These are phyloP conservation scores for Thraustotheca clavata DNA, from an alignment of 352 stramenopile genomes.

Conservation along the genomic window DNA sequence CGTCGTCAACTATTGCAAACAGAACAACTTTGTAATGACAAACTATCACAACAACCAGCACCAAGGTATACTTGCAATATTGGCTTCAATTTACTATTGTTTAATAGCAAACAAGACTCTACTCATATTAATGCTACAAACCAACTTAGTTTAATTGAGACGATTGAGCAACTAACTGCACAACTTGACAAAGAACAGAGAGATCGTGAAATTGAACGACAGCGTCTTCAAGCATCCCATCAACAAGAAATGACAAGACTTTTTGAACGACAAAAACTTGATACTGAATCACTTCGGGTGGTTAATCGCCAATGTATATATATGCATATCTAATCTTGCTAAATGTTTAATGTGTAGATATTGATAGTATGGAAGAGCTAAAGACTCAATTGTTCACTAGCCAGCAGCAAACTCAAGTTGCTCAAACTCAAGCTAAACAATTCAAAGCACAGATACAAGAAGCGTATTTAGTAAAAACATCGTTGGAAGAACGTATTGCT, in stretches of 20 bases:
- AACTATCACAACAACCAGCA: background rate
- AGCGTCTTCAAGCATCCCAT: slow-evolving; percentile 32
- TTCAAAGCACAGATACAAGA: slow-evolving; percentile 43
- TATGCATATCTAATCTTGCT: background rate
- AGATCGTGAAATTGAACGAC: slow-evolving; percentile 32
- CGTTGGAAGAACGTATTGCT: slow-evolving; percentile 34
- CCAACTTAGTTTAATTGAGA: slow-evolving; percentile 46
- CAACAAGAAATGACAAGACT: slow-evolving; percentile 50
- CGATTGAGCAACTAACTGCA: slow-evolving; percentile 49
- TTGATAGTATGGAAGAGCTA: slow-evolving; percentile 16
- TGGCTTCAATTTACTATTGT: too few species aligned
- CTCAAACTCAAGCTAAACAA: slow-evolving; percentile 33
- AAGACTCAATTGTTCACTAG: slow-evolving; percentile 16
- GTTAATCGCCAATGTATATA: slow-evolving; percentile 36
- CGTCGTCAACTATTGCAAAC: slow-evolving; percentile 4
- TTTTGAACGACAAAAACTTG: slow-evolving; percentile 51
- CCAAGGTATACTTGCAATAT: too few species aligned
- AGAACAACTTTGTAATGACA: background rate
- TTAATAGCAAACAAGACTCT: background rate
- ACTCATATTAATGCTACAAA: too few species aligned
- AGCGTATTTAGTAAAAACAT: slow-evolving; percentile 18
- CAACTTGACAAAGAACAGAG: slow-evolving; percentile 45
- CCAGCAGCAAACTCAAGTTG: slow-evolving; percentile 16
- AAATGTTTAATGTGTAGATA: background rate
- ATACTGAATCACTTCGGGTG: slow-evolving; percentile 56